These are phyloP conservation scores for Cladosporium sp. DNA, from an alignment of 2,329 filamentous ascomycete genomes.

Conservation along the genomic window DNA sequence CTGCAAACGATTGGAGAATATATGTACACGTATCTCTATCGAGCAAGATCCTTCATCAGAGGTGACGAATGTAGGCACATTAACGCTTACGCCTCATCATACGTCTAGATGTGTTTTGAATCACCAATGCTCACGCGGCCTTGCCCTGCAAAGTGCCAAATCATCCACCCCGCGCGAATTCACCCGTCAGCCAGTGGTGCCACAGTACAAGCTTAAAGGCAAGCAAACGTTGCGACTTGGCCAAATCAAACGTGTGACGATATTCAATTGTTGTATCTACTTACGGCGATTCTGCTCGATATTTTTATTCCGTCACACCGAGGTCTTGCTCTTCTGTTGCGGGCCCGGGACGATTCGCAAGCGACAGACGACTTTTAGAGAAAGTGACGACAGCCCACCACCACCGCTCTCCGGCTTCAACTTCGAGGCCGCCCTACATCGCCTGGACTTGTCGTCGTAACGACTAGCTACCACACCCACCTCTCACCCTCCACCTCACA, in stretches of 20 bases:
- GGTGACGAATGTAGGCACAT: no score
- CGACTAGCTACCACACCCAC: not conserved
- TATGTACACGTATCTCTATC: no score
- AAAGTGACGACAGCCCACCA: conserved; percentile 6
- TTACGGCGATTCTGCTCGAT: no score
- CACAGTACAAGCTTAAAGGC: not conserved
- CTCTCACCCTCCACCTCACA: not conserved
- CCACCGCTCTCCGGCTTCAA: conserved; percentile 3
- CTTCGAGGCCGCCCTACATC: not conserved
- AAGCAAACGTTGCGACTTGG: conserved; percentile 1
- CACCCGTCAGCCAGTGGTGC: not conserved
- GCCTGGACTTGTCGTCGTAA: not conserved
- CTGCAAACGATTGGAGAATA: no score
- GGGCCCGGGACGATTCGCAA: no score
- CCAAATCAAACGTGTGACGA: not conserved
- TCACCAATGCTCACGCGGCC: no score
- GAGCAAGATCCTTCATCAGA: no score
- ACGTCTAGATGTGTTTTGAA: no score
- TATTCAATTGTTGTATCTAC: no score
- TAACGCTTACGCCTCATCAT: no score
- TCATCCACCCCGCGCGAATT: not conserved
- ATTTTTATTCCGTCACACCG: no score
- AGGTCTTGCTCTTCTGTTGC: not conserved
- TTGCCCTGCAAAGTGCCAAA: no score
- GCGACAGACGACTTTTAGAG: not conserved